Conservation (phyloP, 75 land plant species). For the Gnetum montanum region DNA sequence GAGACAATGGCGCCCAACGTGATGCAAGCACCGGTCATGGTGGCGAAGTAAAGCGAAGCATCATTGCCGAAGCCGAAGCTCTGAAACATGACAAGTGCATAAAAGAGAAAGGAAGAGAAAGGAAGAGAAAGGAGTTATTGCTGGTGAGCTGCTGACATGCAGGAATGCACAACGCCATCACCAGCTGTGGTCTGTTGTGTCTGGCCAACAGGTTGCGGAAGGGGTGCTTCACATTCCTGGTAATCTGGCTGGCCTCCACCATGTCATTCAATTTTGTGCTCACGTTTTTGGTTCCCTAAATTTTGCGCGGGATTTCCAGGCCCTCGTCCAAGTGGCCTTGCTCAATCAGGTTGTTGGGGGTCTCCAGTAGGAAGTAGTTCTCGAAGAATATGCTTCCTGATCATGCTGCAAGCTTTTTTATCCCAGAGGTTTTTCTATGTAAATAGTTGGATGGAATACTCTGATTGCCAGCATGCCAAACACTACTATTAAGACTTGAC, state of each 20-base stretch:
- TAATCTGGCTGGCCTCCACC: slow-evolving; percentile 45
- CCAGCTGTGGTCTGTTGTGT: slow-evolving; percentile 48
- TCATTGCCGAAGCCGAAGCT: slow-evolving; percentile 65
- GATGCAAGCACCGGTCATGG: slow-evolving; percentile 47
- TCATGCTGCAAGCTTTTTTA: slow-evolving; percentile 48
- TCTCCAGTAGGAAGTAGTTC: slow-evolving; percentile 54
- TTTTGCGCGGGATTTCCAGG: slow-evolving; percentile 29
- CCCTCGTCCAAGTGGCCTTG: slow-evolving; percentile 49
- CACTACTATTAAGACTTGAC: no score
- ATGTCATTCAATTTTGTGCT: slow-evolving; percentile 59
- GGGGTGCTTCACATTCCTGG: slow-evolving; percentile 42
- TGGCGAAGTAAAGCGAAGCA: slow-evolving; percentile 58
- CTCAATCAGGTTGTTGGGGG: slow-evolving; percentile 80
- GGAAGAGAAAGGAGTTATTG: slow-evolving; percentile 75
- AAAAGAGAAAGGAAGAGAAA: slow-evolving; percentile 49
- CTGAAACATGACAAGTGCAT: slow-evolving; percentile 80
- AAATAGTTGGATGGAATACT: no score
- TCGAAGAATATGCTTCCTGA: slow-evolving; percentile 68
- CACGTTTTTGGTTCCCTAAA: slow-evolving; percentile 53
- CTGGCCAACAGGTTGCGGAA: slow-evolving; percentile 42
- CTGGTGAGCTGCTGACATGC: slow-evolving; percentile 59
- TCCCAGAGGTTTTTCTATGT: no score
- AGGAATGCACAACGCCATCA: slow-evolving; percentile 38
- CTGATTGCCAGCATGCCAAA: no score
- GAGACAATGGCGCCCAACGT: slow-evolving; percentile 52